Evolutionary conservation across 2,329 filamentous ascomycete genomes (phyloP).

Genomic region (Aureobasidium sp.): DNA sequence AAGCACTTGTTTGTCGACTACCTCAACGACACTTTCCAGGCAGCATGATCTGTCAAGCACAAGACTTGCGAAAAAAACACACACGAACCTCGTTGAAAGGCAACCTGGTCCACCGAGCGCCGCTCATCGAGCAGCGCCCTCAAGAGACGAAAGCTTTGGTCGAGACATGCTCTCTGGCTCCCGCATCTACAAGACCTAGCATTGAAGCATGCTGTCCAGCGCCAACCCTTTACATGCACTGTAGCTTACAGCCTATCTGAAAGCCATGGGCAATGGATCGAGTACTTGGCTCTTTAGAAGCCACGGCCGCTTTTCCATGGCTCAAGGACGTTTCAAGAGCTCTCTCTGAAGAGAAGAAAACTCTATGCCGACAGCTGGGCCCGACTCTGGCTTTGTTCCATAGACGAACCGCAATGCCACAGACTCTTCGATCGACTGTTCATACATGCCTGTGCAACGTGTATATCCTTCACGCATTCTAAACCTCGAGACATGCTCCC

Average conservation of each 20-base stretch:
- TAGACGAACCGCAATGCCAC: neutral
- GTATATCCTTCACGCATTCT: neutral
- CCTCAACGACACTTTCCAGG: conserved; percentile 30
- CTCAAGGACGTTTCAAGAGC: neutral
- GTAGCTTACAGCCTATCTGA: too few species aligned
- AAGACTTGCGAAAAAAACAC: neutral
- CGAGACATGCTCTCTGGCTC: neutral
- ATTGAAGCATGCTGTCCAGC: too few species aligned
- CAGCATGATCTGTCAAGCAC: neutral
- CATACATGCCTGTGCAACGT: neutral
- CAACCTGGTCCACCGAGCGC: neutral
- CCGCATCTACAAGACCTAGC: too few species aligned
- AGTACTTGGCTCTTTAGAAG: too few species aligned
- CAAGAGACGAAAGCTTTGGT: neutral
- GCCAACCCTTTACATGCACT: too few species aligned
- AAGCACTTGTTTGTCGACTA: conserved; percentile 33
- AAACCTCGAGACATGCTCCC: neutral
- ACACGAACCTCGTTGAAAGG: neutral
- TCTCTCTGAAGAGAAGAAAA: neutral
- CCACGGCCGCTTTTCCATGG: too few species aligned
- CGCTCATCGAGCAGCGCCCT: neutral
- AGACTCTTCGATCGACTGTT: neutral
- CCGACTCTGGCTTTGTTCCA: neutral
- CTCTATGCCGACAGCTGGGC: too few species aligned
- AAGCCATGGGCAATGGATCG: too few species aligned